phyloP scores from a whole-genome alignment of 2,329 filamentous ascomycete species.

The Shiraia sp. region DNA sequence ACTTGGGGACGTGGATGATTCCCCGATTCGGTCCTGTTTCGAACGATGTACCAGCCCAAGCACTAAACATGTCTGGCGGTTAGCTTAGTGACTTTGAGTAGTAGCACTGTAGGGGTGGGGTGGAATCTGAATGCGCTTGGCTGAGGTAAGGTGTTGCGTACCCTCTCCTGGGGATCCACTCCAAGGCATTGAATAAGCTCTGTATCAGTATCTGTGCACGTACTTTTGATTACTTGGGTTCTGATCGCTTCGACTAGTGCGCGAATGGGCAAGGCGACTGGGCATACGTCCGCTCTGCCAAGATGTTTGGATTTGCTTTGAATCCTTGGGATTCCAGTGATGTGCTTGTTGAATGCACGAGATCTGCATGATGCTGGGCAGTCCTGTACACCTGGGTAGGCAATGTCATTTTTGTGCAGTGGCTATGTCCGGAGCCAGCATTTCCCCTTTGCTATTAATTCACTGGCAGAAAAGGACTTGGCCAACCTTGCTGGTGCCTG shows the following conservation, averaged over 20 bases:
- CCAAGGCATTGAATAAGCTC: constrained; percentile 33
- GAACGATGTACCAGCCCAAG: constrained; percentile 26
- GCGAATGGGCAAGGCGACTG: constrained; percentile 16
- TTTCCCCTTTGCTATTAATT: no score
- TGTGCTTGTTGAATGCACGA: constrained; percentile 8
- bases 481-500: no score
- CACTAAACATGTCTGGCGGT: constrained; percentile 25
- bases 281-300: constrained; percentile 30
- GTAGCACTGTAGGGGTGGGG: constrained; percentile 24
- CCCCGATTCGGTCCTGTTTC: constrained; percentile 31
- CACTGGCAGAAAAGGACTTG: no score
- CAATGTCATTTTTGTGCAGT: no score
- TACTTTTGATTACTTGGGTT: constrained; percentile 9
- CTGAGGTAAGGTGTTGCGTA: constrained; percentile 36
- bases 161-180: constrained; percentile 35
- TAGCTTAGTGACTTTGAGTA: constrained; percentile 24
- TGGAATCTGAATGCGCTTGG: constrained; percentile 34
- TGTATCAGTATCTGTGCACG: constrained; percentile 22
- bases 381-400: no score
- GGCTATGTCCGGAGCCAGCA: no score
- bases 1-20: constrained; percentile 15
- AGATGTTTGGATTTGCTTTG: constrained; percentile 21
- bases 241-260: constrained; percentile 17
- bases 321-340: constrained; percentile 11
- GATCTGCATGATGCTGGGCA: constrained; percentile 4